Evolutionary conservation across 345 rosid species (phyloP), one percentile per base, ranked within the genome.

Genomic region (Gossypium longicalyx): DNA sequence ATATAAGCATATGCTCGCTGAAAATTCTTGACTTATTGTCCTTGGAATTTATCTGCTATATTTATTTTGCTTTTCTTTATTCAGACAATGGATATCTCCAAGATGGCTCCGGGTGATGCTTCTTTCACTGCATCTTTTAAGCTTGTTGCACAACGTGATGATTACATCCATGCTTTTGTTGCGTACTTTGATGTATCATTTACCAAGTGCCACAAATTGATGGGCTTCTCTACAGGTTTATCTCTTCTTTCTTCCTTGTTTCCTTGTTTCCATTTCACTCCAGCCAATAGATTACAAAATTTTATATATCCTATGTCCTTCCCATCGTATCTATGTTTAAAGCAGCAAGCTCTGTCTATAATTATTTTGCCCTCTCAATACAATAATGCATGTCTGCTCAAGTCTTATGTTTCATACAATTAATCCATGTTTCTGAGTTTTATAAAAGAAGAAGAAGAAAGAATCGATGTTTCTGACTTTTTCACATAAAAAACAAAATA

Each of bases 111-210:
- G 13, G 99, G 97, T 75, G 99, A 96, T 88, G 93, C 96, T 81
- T 90, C 98, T 77, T 96, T 93, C 84, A 91, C 92, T 9, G 97
- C 88, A 80, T 89, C 98, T 58, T 93, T 93, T 81, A 96, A 93
- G 84, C 97, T 96, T 57, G 86, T 91, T 71, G 98, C 99, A 67
- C 86, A 93, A 74, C 93, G 97, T n/a, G 87, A 96, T 77, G 99
- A 96, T 83, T 93, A 87, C 85, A 90, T 96, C 89, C 99, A 96
- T 72, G 98, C 99, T 52, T 84, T 96, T 71, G 98, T 93, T 52
- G 99, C 99, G n/a, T 93, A 91, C 80, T 96, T 96, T 69, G 99
- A 93, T 79, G 98, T 96, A n/a, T 85, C 97, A 7, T 96, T 96
- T 79, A 91, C 98, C 63, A 91, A 84, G 83, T 93, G 98, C 78